These are phyloP conservation scores for Tuber umbilicatum DNA, from an alignment of 495 filamentous ascomycete species.

Conservation along the genomic window DNA sequence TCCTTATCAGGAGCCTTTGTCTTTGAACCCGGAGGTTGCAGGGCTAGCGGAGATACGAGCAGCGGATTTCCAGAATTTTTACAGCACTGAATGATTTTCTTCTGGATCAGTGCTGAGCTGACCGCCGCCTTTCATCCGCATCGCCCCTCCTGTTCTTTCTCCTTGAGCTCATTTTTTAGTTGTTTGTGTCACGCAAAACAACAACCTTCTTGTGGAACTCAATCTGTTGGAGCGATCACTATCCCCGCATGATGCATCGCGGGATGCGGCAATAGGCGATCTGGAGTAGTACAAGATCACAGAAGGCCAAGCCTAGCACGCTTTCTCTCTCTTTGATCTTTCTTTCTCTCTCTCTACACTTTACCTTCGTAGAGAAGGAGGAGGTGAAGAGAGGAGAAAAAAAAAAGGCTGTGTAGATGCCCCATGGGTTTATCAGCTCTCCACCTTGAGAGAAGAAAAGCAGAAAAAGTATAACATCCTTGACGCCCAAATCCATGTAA, in stretches of 20 bases:
- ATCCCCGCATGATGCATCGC: not conserved
- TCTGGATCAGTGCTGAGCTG: not conserved
- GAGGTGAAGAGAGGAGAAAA: not conserved
- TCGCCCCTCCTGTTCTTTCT: not conserved
- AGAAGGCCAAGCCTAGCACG: not conserved
- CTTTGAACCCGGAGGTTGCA: not conserved
- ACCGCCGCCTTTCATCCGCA: not conserved
- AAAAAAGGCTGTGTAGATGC: not conserved
- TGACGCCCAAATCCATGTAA: not conserved
- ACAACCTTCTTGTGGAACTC: not conserved
- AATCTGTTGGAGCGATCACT: slow-evolving; percentile 2
- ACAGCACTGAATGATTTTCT: not conserved
- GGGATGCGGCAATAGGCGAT: not conserved
- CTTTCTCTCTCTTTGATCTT: not conserved
- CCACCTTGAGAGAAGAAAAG: not conserved
- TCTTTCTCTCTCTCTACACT: not conserved
- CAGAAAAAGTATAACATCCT: not conserved
- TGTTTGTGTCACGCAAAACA: not conserved
- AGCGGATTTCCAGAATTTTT: not conserved
- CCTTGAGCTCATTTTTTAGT: not conserved
- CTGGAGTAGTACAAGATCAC: not conserved
- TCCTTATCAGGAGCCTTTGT: not conserved
- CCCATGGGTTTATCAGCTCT: not conserved
- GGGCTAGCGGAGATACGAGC: not conserved
- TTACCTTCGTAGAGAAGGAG: not conserved